These are phyloP conservation scores for Gleditsia sinensis DNA, from an alignment of 306 rosid species.

Conservation along the genomic window DNA sequence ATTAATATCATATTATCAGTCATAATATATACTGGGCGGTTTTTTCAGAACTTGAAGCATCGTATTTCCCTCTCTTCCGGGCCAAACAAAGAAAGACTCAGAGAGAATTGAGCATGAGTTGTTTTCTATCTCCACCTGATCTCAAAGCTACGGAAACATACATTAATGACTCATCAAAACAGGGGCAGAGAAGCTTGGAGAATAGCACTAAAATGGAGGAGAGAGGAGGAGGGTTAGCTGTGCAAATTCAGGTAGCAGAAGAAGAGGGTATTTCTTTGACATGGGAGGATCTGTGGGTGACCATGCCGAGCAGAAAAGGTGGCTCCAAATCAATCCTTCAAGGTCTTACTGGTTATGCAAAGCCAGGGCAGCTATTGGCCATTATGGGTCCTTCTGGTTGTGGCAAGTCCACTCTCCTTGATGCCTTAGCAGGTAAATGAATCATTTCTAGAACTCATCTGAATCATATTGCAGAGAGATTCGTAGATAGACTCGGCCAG, in stretches of 20 bases:
- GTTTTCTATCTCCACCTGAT: background rate
- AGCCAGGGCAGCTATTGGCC: constrained; percentile 53
- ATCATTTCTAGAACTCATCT: background rate
- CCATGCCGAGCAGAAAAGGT: constrained; percentile 21
- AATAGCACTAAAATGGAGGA: background rate
- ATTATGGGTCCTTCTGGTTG: constrained; percentile 68
- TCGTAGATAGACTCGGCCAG: no score
- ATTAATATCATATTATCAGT: no score
- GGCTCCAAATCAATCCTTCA: constrained; percentile 40
- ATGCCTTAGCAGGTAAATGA: constrained; percentile 50
- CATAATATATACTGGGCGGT: no score
- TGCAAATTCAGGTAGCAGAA: background rate
- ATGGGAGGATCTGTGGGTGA: constrained; percentile 53
- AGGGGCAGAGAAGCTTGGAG: background rate
- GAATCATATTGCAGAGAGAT: no score
- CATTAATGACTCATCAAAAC: background rate
- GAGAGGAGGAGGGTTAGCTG: background rate
- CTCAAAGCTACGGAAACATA: background rate
- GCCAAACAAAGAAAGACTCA: background rate
- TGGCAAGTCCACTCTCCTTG: constrained; percentile 68
- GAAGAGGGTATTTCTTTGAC: constrained; percentile 42
- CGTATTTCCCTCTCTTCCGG: background rate
- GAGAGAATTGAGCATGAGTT: background rate
- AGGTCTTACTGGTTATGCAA: constrained; percentile 50
- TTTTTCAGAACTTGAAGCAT: background rate